phyloP scores from a whole-genome alignment of 805 yeast genomes.

The Yarrowia divulgata region DNA sequence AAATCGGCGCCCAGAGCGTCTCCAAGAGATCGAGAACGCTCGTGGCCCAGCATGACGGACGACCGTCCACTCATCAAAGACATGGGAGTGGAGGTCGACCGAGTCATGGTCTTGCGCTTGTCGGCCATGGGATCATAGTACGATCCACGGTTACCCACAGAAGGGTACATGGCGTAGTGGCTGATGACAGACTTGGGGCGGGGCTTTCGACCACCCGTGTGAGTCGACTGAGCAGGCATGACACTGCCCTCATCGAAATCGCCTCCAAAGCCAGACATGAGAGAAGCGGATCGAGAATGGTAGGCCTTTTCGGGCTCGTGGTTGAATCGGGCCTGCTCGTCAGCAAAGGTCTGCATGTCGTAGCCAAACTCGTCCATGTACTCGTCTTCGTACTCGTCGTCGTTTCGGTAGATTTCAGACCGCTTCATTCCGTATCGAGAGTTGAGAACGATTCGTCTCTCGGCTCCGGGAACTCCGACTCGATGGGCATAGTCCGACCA shows the following conservation, averaged over 20 bases:
- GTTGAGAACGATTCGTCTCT: conserved; percentile 51
- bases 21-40: conserved; percentile 40
- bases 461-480: conserved; percentile 52
- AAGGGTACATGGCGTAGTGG: conserved; percentile 36
- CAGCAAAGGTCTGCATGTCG: conserved; percentile 45
- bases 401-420: conserved; percentile 44
- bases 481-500: conserved; percentile 52
- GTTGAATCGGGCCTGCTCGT: conserved; percentile 41
- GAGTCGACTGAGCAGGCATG: conserved; percentile 17
- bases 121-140: conserved; percentile 34
- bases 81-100: conserved; percentile 39
- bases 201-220: conserved; percentile 5
- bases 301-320: conserved; percentile 35
- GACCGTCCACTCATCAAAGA: conserved; percentile 40
- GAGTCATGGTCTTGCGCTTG: conserved; percentile 14
- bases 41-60: conserved; percentile 41
- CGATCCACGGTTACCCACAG: conserved; percentile 39
- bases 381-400: conserved; percentile 39
- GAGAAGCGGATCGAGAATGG: conserved; percentile 29
- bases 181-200: conserved; percentile 29
- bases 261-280: conserved; percentile 24
- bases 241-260: conserved; percentile 17
- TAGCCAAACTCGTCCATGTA: conserved; percentile 43
- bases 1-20: conserved; percentile 37
- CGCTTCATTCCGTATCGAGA: conserved; percentile 49